A percentile compares a stretch with the other conserved stretches of the same genome.
Evolutionary conservation across 1,139 yeast genomes (phyloP).

Genomic region (Geotrichum candidum): DNA sequence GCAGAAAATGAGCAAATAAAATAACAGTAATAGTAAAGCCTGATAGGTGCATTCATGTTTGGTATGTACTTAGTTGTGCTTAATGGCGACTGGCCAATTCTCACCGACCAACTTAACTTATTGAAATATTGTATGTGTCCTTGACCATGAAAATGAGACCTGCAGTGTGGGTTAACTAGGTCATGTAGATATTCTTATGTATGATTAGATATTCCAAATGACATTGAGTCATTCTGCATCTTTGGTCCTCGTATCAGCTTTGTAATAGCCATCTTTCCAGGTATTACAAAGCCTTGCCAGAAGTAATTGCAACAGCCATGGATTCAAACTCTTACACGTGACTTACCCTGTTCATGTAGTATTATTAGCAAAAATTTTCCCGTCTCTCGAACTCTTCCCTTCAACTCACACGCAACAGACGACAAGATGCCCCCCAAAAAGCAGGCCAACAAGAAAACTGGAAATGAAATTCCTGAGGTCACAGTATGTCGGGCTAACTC

Average conservation of each 20-base stretch:
- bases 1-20: too few relatives aligned
- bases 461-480: constrained; percentile 36
- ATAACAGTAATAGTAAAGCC: too few relatives aligned
- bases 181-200: not conserved
- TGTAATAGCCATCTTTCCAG: not conserved
- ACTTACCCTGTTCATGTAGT: not conserved
- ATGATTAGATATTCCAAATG: not conserved
- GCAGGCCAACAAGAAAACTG: constrained; percentile 21
- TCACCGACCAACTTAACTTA: not conserved
- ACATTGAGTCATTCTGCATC: too few relatives aligned
- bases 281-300: not conserved
- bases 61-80: not conserved
- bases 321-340: not conserved
- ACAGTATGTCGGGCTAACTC: constrained; percentile 25
- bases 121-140: not conserved
- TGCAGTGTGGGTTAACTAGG: too few relatives aligned
- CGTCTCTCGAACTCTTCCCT: not conserved
- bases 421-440: constrained; percentile 27
- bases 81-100: not conserved
- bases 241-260: too few relatives aligned
- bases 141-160: not conserved
- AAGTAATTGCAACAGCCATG: not conserved
- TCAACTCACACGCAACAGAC: not conserved
- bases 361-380: not conserved
- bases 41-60: not conserved